Percentiles rank a stretch among this genome's conserved stretches.
These are phyloP conservation scores for Raffaelea ambrosiae DNA, from an alignment of 2,329 filamentous ascomycete species.

Conservation along the genomic window DNA sequence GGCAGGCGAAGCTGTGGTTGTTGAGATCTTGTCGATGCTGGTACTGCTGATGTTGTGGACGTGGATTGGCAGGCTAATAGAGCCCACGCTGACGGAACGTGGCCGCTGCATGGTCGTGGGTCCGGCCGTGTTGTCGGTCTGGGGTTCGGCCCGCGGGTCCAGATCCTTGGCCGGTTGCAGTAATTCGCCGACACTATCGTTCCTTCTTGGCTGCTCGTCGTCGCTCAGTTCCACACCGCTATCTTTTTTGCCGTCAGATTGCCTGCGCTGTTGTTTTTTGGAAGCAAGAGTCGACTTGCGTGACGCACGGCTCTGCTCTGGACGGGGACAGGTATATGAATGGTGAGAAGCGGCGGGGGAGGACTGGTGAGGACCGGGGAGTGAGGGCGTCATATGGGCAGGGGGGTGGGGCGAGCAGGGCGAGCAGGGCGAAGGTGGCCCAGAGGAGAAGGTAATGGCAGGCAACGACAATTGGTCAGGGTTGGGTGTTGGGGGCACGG, in stretches of 20 bases:
- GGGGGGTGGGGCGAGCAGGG: background rate
- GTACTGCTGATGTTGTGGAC: background rate
- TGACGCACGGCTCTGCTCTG: too few species aligned
- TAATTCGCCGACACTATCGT: too few species aligned
- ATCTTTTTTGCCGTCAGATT: slow-evolving; percentile 9
- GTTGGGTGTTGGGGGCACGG: background rate
- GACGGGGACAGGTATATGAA: background rate
- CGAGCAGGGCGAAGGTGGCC: background rate
- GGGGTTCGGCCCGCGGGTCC: too few species aligned
- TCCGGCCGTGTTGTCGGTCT: too few species aligned
- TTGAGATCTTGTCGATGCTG: background rate
- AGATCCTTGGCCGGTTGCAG: too few species aligned
- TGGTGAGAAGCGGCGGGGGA: too few species aligned
- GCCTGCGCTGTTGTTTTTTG: background rate
- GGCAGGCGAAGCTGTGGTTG: background rate
- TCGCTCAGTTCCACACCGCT: slow-evolving; percentile 8
- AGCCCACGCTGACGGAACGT: too few species aligned
- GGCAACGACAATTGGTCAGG: background rate
- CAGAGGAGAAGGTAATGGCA: background rate
- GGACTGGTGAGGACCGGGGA: background rate
- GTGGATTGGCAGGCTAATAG: background rate
- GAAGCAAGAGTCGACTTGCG: too few species aligned
- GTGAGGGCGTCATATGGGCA: background rate
- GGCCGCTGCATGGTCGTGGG: too few species aligned
- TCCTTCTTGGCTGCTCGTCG: background rate